Evolutionary conservation across 2,329 filamentous ascomycete species (phyloP), one percentile per base, ranked within the genome.

Genomic region (Pyricularia grisea): DNA sequence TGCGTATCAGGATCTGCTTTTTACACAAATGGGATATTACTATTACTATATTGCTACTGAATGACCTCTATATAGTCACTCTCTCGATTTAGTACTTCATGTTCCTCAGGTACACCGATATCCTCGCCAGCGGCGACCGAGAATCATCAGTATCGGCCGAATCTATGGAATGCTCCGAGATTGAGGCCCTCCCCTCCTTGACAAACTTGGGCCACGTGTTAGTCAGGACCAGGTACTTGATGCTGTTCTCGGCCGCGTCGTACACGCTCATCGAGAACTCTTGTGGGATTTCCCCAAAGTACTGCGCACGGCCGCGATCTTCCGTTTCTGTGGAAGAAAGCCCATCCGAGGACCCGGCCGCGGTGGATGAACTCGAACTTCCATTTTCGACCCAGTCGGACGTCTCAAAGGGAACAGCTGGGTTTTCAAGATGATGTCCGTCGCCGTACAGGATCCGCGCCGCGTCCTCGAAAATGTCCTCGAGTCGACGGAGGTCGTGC

Each of bases 191-290:
- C 31, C 33, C 23, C 33, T 82, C 79, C 66, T 76, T 78, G 60
- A 86, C 80, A 72, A 84, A 88, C 74, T 85, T 86, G 33, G 84
- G 84, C 88, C 89, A 91, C 0, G 89, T 91, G 74, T 90, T 90
- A 17, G 87, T 89, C 70, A 90, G 78, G 2, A 91, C 88, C 6
- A 90, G 81, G 70, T 90, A 88, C 76, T 89, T 90, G 77, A 91
- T 85, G 72, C 83, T 84, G n/a, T 77, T 76, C 73, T 88, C 83
- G 0, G 87, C 86, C 4, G 78, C 80, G 72, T 90, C 87, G 73
- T 91, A 90, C 2, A 90, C 80, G 0, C 74, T 74, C 4, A 78
- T 76, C 66, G 82, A 78, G 69, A 90, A 90, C 0, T 28, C 12
- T 3, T 28, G 12, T 27, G 60, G 60, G 5, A 63, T 28, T 12